phyloP scores from a whole-genome alignment of 768 basidiomycete genomes.

The Mycena rosella region DNA sequence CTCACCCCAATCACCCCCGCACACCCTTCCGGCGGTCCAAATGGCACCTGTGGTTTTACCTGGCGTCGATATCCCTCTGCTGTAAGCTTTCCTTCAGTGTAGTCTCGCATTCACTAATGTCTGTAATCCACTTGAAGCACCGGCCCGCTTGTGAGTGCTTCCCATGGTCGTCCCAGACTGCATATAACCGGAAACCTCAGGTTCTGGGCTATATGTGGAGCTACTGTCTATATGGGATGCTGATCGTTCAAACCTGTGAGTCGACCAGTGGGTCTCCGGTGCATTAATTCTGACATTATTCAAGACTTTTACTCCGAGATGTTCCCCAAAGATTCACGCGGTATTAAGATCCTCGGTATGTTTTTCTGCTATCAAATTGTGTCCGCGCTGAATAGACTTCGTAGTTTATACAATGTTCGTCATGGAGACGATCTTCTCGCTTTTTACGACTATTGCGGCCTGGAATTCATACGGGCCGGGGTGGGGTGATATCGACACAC shows the following conservation, averaged over 20 bases:
- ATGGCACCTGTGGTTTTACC: conserved; percentile 8
- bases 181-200: neutral
- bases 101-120: neutral
- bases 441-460: conserved; percentile 31
- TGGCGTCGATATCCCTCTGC: neutral
- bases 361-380: neutral
- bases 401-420: conserved; percentile 32
- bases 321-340: conserved; percentile 20
- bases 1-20: too few species aligned
- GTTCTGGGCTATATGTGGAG: conserved; percentile 35
- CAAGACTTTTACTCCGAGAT: conserved; percentile 28
- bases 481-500: conserved; percentile 32
- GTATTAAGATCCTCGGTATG: conserved; percentile 30
- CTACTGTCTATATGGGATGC: conserved; percentile 24
- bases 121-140: neutral
- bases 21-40: neutral
- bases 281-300: too few species aligned
- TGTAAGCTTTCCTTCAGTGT: neutral
- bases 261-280: neutral
- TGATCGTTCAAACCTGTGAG: conserved; percentile 29
- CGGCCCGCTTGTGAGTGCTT: conserved; percentile 23
- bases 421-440: conserved; percentile 24
- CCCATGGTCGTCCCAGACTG: neutral
- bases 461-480: conserved; percentile 32
- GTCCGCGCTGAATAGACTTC: neutral